Base-by-base conservation (phyloP, 1,284 basidiomycete species). In the Rhodotorula sp. region DNA sequence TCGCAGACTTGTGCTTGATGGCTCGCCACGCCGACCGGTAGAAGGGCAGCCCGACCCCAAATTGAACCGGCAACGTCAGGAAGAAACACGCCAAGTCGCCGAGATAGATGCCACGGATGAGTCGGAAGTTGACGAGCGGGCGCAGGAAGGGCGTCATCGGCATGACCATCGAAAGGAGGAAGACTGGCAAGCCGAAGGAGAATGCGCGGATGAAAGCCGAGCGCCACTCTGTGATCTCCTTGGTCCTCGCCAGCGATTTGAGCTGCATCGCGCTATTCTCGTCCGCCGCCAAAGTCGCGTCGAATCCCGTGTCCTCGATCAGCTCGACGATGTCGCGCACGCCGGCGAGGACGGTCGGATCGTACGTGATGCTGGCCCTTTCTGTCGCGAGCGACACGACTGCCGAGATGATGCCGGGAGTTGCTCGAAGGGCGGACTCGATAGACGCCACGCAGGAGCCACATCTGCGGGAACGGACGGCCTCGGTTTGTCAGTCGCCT, bases 31-130 rank as follows among this genome's bases (percentile, higher is more conserved):
- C 92, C 68, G 89, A 91, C 60, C 84, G 84, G 80, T 97, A 97
- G 83, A 99, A 98, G 73, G 88, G 88, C 65, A 82, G 82, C 3
- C 94, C 96, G 60, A 98, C 84, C 86, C 91, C 96, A 77, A 95
- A 92, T 79, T 99, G 96, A 2, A 93, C 89, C 2, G 95, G 95
- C 2, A 95, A 88, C 10, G 94, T 95, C 66, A 99, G 84, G n/a
- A 85, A 67, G 55, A 95, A 83, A 71, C 89, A 86, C n/a, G 94
- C 80, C 30, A 95, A 68, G 80, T 99, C 93, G 51, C 91, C 90
- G 30, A 97, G 82, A 78, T 91, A 93, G 61, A 98, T 83, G 65
- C 87, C 87, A 75, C 85, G 83, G 75, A 87, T 82, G 55, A 91
- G 72, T 56, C 82, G 83, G 78, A 81, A 80, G 62, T 81, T 79